A percentile compares a stretch with the other conserved stretches of the same genome.
Conservation (phyloP, 345 rosid species). For the Eucalyptus curtisii region DNA sequence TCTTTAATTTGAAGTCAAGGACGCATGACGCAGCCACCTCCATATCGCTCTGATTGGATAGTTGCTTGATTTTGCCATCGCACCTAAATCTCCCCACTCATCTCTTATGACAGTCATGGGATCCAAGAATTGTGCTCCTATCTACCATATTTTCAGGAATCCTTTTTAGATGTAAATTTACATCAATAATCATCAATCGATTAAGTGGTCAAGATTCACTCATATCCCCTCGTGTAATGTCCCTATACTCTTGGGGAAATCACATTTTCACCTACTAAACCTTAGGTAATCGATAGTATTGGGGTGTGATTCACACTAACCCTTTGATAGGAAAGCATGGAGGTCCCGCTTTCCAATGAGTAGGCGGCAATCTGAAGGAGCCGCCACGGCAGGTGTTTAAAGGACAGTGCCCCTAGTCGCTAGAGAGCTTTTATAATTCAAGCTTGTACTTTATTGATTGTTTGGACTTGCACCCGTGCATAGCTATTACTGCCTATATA, state of each 20-base stretch:
- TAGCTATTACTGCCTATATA: too few relatives aligned
- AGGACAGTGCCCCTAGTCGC: not conserved
- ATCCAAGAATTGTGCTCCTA: not conserved
- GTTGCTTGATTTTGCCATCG: not conserved
- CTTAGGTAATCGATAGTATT: not conserved
- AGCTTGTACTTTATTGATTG: not conserved
- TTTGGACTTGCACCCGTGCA: too few relatives aligned
- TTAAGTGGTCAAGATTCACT: not conserved
- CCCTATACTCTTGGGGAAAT: not conserved
- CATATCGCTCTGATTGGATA: not conserved
- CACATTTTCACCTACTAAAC: not conserved
- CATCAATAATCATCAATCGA: not conserved
- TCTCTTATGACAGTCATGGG: not conserved
- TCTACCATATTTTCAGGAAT: not conserved
- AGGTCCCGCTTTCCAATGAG: not conserved
- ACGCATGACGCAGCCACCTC: not conserved
- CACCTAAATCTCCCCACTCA: not conserved
- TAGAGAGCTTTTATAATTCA: too few relatives aligned
- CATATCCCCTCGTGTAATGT: not conserved
- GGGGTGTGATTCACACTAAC: not conserved
- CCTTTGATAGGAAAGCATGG: not conserved
- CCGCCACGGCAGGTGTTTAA: rapidly evolving
- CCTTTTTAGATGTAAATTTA: not conserved
- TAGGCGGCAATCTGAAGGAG: not conserved
- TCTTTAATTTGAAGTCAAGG: not conserved